Conservation (phyloP, 306 rosid genomes). For the Citrullus colocynthis region DNA sequence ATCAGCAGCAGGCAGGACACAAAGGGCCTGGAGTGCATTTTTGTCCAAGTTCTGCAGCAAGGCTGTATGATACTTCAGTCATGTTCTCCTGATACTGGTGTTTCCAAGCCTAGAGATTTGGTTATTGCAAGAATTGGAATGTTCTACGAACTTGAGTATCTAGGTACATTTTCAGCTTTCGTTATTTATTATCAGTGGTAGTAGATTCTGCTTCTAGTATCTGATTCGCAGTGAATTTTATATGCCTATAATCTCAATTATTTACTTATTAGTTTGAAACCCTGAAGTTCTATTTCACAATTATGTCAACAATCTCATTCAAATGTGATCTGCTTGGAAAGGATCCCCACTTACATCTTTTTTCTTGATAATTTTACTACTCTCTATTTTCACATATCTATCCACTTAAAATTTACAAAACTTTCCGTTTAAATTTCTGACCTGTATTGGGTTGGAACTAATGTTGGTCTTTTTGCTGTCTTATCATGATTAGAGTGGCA, state of each 20-base stretch:
- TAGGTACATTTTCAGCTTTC: constrained; percentile 31
- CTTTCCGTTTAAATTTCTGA: neutral
- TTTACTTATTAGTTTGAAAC: neutral
- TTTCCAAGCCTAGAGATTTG: constrained; percentile 81
- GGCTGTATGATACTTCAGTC: constrained; percentile 90
- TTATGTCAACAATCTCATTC: neutral
- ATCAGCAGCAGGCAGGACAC: constrained; percentile 99
- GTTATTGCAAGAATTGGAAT: constrained; percentile 92
- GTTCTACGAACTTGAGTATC: constrained; percentile 94
- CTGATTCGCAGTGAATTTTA: neutral
- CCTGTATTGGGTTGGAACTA: neutral
- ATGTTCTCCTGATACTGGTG: constrained; percentile 54
- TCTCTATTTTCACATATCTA: neutral
- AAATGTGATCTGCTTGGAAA: neutral
- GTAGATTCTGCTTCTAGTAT: neutral
- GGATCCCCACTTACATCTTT: neutral
- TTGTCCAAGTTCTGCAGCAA: constrained; percentile 93
- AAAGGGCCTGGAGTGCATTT: constrained; percentile 90
- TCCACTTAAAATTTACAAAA: neutral
- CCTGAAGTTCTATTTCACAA: neutral
- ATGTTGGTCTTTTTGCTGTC: neutral
- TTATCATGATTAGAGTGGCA: constrained; percentile 70
- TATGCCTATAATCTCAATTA: neutral
- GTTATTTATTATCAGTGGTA: neutral
- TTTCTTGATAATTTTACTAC: neutral